phyloP scores from a whole-genome alignment of 495 filamentous ascomycete species.

The Penicillium roqueforti region DNA sequence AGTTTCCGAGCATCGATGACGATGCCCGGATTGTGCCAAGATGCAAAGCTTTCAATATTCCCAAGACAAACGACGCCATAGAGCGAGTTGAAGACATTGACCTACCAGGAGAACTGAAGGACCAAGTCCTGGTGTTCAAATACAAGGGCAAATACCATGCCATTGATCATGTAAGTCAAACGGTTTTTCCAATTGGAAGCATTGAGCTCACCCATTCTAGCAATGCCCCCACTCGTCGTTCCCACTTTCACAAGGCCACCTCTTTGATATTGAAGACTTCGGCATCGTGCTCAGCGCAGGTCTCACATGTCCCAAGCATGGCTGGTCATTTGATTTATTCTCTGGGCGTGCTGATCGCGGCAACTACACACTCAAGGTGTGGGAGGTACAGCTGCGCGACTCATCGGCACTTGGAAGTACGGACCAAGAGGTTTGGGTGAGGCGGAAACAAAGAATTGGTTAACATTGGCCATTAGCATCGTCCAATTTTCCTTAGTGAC shows the following conservation, averaged over 20 bases:
- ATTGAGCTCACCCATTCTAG: slow-evolving; percentile 29
- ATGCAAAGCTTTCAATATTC: slow-evolving; percentile 55
- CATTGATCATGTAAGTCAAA: slow-evolving; percentile 52
- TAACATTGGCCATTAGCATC: slow-evolving; percentile 14
- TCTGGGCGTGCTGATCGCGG: slow-evolving; percentile 52
- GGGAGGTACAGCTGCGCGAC: slow-evolving; percentile 55
- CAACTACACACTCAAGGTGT: slow-evolving; percentile 54
- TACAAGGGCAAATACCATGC: slow-evolving; percentile 56
- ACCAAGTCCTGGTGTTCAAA: slow-evolving; percentile 57
- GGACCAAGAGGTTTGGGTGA: slow-evolving; percentile 55
- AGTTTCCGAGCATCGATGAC: slow-evolving; percentile 47
- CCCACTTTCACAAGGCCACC: slow-evolving; percentile 50
- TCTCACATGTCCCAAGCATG: slow-evolving; percentile 57
- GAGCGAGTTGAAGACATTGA: slow-evolving; percentile 34
- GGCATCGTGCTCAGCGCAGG: slow-evolving; percentile 46
- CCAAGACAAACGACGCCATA: slow-evolving; percentile 32
- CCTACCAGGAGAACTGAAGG: slow-evolving; percentile 43
- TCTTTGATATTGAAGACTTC: slow-evolving; percentile 63
- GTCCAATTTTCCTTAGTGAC: background rate
- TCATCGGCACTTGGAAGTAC: slow-evolving; percentile 4
- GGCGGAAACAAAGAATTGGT: slow-evolving; percentile 38
- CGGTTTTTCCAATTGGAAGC: background rate
- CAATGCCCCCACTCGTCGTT: slow-evolving; percentile 59
- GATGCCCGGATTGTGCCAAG: slow-evolving; percentile 33
- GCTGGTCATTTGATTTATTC: slow-evolving; percentile 59